These are phyloP conservation scores for Rhynchosporium graminicola DNA, from an alignment of 2,329 filamentous ascomycete genomes.

Conservation along the genomic window DNA sequence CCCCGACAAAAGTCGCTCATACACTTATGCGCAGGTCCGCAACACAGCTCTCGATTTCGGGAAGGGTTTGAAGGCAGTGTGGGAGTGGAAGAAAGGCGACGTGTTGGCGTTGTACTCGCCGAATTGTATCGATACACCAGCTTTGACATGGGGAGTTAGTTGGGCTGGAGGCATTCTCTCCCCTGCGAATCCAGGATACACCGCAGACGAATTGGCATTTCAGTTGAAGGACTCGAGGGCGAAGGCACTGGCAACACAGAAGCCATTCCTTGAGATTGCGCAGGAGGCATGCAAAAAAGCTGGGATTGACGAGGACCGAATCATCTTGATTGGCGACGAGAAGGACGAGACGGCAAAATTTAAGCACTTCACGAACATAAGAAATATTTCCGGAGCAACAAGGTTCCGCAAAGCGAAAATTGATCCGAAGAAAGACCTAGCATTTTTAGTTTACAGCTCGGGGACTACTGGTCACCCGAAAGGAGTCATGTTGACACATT, in stretches of 20 bases:
- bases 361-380: slow-evolving; percentile 73
- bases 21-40: slow-evolving; percentile 71
- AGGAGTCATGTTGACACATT: slow-evolving; percentile 83
- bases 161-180: slow-evolving; percentile 83
- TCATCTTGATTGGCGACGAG: slow-evolving; percentile 75
- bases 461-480: slow-evolving; percentile 92
- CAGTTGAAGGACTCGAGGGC: slow-evolving; percentile 80
- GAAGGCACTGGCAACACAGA: slow-evolving; percentile 74
- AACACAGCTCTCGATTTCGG: slow-evolving; percentile 73
- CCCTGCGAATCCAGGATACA: slow-evolving; percentile 90
- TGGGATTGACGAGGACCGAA: slow-evolving; percentile 69
- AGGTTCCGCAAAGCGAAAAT: slow-evolving; percentile 62
- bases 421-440: slow-evolving; percentile 70
- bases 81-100: slow-evolving; percentile 81
- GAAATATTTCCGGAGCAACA: slow-evolving; percentile 60
- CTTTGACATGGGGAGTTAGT: slow-evolving; percentile 73
- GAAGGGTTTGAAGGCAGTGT: slow-evolving; percentile 71
- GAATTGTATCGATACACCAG: slow-evolving; percentile 81
- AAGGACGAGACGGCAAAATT: slow-evolving; percentile 58
- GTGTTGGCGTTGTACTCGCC: slow-evolving; percentile 81
- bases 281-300: slow-evolving; percentile 67
- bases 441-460: slow-evolving; percentile 84
- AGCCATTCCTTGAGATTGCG: slow-evolving; percentile 63
- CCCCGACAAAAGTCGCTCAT: slow-evolving; percentile 64
- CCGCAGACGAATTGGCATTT: slow-evolving; percentile 77